Percentiles rank a stretch among this genome's conserved stretches.
Conservation (phyloP, 208 protist genomes). For the Leishmania martiniquensis region DNA sequence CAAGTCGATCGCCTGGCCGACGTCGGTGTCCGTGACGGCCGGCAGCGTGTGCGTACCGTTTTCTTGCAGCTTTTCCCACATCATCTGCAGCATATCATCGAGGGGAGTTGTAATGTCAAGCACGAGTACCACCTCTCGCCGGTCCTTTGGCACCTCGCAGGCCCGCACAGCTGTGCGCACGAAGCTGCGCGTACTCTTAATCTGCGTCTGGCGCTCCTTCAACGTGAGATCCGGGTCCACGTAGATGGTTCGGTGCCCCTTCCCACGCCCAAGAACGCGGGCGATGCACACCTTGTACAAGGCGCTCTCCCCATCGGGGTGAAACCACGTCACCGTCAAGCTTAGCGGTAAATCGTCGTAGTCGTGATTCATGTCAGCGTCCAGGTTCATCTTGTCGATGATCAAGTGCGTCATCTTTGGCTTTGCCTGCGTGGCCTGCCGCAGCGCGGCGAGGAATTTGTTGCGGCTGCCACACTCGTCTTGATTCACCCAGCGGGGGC, state of each 20-base stretch:
- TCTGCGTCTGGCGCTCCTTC: conserved; percentile 12
- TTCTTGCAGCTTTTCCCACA: conserved; percentile 43
- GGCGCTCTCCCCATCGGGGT: conserved; percentile 42
- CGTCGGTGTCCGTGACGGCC: conserved; percentile 20
- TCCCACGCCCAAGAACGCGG: conserved; percentile 45
- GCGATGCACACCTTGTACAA: conserved; percentile 40
- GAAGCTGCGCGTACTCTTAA: conserved; percentile 32
- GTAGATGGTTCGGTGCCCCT: conserved; percentile 51
- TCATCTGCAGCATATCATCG: conserved; percentile 22
- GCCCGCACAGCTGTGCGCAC: conserved; percentile 28
- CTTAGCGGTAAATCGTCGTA: conserved; percentile 39
- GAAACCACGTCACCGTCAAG: conserved; percentile 47
- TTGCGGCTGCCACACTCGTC: conserved; percentile 55
- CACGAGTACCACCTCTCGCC: conserved; percentile 27
- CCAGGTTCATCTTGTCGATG: conserved; percentile 82
- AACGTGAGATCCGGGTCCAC: conserved; percentile 9
- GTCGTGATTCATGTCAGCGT: conserved; percentile 48
- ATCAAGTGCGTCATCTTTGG: conserved; percentile 48
- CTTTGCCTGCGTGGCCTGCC: conserved; percentile 21
- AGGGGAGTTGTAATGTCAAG: conserved; percentile 41
- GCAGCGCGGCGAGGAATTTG: conserved; percentile 46
- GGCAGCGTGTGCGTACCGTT: conserved; percentile 39
- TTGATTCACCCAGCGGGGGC: conserved; percentile 71
- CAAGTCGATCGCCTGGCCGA: conserved; percentile 11
- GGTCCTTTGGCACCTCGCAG: conserved; percentile 30